Base-by-base conservation (phyloP, 495 filamentous ascomycete genomes). In the Sordaria brevicollis region DNA sequence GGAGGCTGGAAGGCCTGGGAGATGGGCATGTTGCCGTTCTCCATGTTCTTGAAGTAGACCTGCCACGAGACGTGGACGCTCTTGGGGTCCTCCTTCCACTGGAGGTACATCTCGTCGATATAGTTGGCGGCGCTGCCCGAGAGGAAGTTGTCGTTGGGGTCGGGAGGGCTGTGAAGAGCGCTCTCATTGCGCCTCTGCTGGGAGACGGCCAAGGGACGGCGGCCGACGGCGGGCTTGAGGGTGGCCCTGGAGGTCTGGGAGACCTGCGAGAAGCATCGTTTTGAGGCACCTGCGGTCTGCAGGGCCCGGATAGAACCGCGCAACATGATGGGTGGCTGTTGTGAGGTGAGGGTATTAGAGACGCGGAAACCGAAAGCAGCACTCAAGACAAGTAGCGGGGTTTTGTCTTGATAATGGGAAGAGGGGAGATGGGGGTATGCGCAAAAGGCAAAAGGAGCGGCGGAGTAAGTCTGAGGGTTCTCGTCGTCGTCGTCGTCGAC, bases 1-100 rank as follows among this genome's bases (percentile, higher is more conserved):
- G 95, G 95, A 68, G 96, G 93, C 73, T 92, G 92, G 86, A 99
- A 99, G 73, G 95, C 95, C 80, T 96, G 91, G 66, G 94, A 94
- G 80, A 94, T 92, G 76, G 93, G 95, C 91, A 98, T 97, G 74
- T 94, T 92, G 79, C 96, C 95, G 70, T 88, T 90, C 83, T 99
- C 95, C 93, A 99, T 97, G 82, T 99, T 99, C 79, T 88, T 90
- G 87, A 99, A 99, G 88, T 99, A 99, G 73, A 94, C 91, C 84
- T 97, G 95, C 95, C 95, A 99, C 79, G 95, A 99, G 75, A 97
- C 86, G 82, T 99, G 95, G 57, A 99, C 95, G 81, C 92, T 96
- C 73, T 88, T 86, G 21, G 96, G 93, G 75, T 99, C 93, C 71
- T 90, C 86, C 83, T 94, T 97, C 95, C 95, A 99, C 74, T 92